phyloP scores from a whole-genome alignment of 768 basidiomycete species.

The Leucocoprinus sp. region DNA sequence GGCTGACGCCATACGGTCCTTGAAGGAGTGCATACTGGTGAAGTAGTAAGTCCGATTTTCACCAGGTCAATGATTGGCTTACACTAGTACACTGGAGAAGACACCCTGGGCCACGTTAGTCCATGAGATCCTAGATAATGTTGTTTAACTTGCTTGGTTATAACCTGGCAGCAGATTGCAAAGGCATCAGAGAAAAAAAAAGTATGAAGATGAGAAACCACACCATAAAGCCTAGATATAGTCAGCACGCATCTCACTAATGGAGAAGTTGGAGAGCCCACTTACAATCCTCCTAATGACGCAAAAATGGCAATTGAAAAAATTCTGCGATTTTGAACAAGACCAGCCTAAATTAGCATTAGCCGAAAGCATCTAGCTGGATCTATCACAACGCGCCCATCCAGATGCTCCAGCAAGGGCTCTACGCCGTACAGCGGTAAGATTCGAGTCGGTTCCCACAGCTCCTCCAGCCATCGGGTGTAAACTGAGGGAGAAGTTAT shows the following conservation, averaged over 20 bases:
- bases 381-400: slow-evolving; percentile 38
- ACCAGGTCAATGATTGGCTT: slow-evolving; percentile 13
- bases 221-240: slow-evolving; percentile 51
- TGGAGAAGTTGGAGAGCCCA: slow-evolving; percentile 13
- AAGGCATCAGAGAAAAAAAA: not conserved
- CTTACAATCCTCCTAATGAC: slow-evolving; percentile 69
- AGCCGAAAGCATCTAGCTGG: not conserved
- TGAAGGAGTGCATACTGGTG: slow-evolving; percentile 42
- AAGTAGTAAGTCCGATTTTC: not conserved
- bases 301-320: slow-evolving; percentile 71
- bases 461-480: slow-evolving; percentile 40
- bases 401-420: slow-evolving; percentile 58
- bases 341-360: slow-evolving; percentile 37
- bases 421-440: slow-evolving; percentile 39
- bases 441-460: slow-evolving; percentile 20
- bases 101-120: slow-evolving; percentile 41
- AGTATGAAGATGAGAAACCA: slow-evolving; percentile 1
- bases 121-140: not conserved
- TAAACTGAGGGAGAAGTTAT: too few species aligned
- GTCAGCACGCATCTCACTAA: not conserved
- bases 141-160: slow-evolving; percentile 39
- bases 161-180: slow-evolving; percentile 35
- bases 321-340: slow-evolving; percentile 56
- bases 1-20: slow-evolving; percentile 46
- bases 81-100: slow-evolving; percentile 69